Evolutionary conservation across 352 stramenopile species (phyloP), one percentile per base, ranked within the genome.

Genomic region (Phytophthora pini): DNA sequence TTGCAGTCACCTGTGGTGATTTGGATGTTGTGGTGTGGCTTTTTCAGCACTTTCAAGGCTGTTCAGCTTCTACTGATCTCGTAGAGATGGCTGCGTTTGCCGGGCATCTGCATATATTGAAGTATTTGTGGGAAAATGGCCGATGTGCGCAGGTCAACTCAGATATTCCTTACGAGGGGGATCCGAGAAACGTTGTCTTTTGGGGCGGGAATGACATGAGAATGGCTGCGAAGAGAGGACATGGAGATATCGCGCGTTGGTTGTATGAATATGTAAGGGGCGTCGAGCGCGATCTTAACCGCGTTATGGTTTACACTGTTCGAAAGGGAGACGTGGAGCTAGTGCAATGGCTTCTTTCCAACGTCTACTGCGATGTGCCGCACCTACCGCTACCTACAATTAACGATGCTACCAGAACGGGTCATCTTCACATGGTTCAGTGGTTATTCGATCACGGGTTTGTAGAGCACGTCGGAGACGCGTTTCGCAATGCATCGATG

Each of bases 401-500:
- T 15, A 64, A 69, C 29, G 63, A 76, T 51, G 68, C 68, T 6
- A 48, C 58, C 29, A 61, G 51, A 50, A 55, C 52, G 1, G 68
- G 64, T 1, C 64, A 73, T 52, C 60, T 72, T 5, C n/a, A 68
- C 31, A 27, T 77, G 32, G 45, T 59, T 5, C 55, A 63, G 31
- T 77, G 69, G 69, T 24, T 74, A 6, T 68, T 66, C 7, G 47
- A 74, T 32, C 56, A 67, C 11, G 61, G 61, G 11, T 70, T 64
- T 31, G 63, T 75, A 20, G 31, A 70, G 11, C 49, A 67, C 22
- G 64, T 61, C 11, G 48, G 29, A 20, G 55, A 61, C 4, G 66
- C 70, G 24, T 65, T 79, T 39, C 52, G 65, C 27, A 58, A 76
- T 17, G 61, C 73, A 17, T 70, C 73, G 5, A 72, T 74, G 41